Conservation (phyloP, 2,329 filamentous ascomycete species). For the Paraconiothyrium brasiliense region DNA sequence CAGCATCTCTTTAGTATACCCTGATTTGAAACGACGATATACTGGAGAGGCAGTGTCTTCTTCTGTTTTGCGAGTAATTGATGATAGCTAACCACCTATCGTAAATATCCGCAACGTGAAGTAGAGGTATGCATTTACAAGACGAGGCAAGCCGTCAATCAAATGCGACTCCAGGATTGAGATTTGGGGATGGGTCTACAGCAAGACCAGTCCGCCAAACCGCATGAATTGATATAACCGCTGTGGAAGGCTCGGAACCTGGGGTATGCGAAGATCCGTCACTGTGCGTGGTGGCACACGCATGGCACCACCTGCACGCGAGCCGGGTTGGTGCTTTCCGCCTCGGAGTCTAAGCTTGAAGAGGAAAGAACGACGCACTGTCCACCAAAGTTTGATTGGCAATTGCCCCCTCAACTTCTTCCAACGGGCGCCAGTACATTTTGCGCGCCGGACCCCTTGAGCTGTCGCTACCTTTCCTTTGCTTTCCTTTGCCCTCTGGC, state of each 20-base stretch:
- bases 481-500: background rate
- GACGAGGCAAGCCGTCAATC: background rate
- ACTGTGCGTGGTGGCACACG: background rate
- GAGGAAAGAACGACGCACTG: constrained; percentile 2
- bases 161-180: background rate
- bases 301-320: constrained; percentile 9
- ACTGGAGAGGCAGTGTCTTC: background rate
- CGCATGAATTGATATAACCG: background rate
- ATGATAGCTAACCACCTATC: background rate
- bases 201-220: background rate
- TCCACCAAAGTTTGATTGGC: constrained; percentile 11
- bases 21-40: background rate
- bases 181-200: background rate
- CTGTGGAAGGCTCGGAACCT: background rate
- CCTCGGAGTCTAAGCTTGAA: constrained; percentile 10
- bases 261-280: background rate
- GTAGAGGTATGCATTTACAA: background rate
- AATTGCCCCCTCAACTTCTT: constrained; percentile 13
- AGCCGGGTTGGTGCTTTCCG: background rate
- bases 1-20: background rate
- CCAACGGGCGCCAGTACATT: constrained; percentile 7
- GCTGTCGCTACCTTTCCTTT: constrained; percentile 6
- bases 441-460: constrained; percentile 10
- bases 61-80: background rate
- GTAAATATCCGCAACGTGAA: background rate